Base-by-base conservation (phyloP, 2,329 filamentous ascomycete genomes). In the Onygenales sp. region DNA sequence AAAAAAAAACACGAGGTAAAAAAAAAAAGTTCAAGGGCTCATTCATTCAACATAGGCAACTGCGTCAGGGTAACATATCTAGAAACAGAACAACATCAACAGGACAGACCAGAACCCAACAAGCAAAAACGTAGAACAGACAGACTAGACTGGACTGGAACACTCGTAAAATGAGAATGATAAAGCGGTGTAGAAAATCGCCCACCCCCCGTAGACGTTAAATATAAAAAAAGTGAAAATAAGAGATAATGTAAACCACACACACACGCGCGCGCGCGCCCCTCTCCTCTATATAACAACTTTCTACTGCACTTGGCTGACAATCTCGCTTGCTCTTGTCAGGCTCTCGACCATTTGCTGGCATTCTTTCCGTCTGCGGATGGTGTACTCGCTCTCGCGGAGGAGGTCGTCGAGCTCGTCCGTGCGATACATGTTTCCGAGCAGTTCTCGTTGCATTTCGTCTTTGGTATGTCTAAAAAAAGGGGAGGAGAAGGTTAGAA, bases 311-410 rank as follows among this genome's bases (percentile, higher is more conserved):
- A 85, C 82, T 63, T 85, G 81, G 73, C 89, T 91, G 69, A 98
- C 93, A 74, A 98, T 97, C 78, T 98, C 93, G 72, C 85, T 93
- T 54, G 93, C 93, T 72, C 87, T 86, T 62, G 80, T 75, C 66
- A 98, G 78, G 53, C 88, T 94, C 73, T 98, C 93, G 50, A 98
- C 93, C 93, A 98, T 98, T 74, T 96, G 90, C 74, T 94, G 90
- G 74, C 93, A 98, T 73, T 98, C 93, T 79, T 98, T 98, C 70
- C 93, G 82, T 71, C 93, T 81, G 64, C 92, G 84, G 65, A 95
- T 80, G 3, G 93, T 98, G 78, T 95, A 97, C 72, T 98, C 93
- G 68, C 89, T 95, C 75, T 98, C 93, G 80, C 95, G 96, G 60
- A 98, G 84, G 60, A 98, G 78, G 57, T 96, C 91, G 62, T 98